Percentiles rank a stretch among this genome's conserved stretches.
These are phyloP conservation scores for Fragaria iinumae DNA, from an alignment of 306 rosid genomes.

Conservation along the genomic window DNA sequence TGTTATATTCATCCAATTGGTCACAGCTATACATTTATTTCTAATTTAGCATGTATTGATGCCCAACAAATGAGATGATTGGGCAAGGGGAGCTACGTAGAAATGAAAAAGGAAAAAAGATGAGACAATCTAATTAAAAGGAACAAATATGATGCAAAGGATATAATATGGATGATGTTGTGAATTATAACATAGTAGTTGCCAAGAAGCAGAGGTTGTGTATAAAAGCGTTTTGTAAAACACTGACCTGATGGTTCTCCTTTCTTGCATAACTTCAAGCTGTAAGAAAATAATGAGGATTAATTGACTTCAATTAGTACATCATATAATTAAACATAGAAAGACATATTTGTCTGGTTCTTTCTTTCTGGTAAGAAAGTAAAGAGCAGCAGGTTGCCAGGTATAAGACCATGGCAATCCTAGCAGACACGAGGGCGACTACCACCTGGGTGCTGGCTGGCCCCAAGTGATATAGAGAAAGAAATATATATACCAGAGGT, in stretches of 20 bases:
- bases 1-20: neutral
- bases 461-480: constrained; percentile 1
- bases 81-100: neutral
- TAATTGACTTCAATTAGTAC: neutral
- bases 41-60: neutral
- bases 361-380: neutral
- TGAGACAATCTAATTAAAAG: neutral
- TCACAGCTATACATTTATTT: neutral
- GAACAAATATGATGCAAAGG: neutral
- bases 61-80: neutral
- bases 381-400: neutral
- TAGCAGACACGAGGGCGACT: neutral
- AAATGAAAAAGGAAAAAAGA: neutral
- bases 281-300: constrained; percentile 32
- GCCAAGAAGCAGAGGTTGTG: neutral
- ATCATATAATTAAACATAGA: neutral
- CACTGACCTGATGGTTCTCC: constrained; percentile 85
- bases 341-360: neutral
- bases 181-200: neutral
- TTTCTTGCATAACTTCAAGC: constrained; percentile 77
- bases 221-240: constrained; percentile 16
- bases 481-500: neutral
- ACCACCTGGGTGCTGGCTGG: constrained; percentile 1
- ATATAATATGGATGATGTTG: neutral
- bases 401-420: neutral